Evolutionary conservation across 768 basidiomycete genomes (phyloP), one percentile per base, ranked within the genome.

Genomic region (Lactarius tabidus): DNA sequence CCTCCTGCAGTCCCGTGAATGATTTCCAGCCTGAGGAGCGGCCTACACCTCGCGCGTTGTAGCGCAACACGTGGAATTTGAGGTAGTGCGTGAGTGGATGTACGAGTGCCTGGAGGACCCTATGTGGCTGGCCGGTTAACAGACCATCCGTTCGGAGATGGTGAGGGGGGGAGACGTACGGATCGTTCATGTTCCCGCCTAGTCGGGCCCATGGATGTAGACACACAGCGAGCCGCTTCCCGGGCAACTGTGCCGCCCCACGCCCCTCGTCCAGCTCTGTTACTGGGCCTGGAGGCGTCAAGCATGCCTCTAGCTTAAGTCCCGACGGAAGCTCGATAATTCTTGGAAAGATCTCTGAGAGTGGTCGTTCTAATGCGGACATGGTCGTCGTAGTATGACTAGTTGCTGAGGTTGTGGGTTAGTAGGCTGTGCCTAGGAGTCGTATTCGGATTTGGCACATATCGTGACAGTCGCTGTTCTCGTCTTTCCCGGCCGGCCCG

Each of bases 201-300:
- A 93, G 79, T 82, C 90, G 85, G n/a, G 88, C 86, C 91, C 91
- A 93, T 7, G 92, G 92, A 69, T 93, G 91, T 14, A 90, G 77
- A 69, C 86, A 86, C n/a, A 93, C 75, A 0, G 86, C 90, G 7
- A 88, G 73, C 66, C 83, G 86, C 33, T 75, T 79, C 14, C 56
- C 59, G 26, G 29, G 48, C 38, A 28, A n/a, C 14, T 43, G 26
- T 18, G 52, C 18, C n/a, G 36, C 60, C 15, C 65, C 65, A 3
- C 65, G 65, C n/a, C 59, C 65, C 41, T 66, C 61, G 23, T 67
- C 66, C 20, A 67, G 43, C 3, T 62, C 60, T 10, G 66, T 68
- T 23, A 63, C 36, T 9, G 57, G 57, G n/a, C 58, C 51, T 0
- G 68, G 68, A 31, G 51, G 45, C 18, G 66, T 67, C 38, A 69